A percentile compares a stretch with the other conserved stretches of the same genome.
Evolutionary conservation across 192 early-diverging fungal genomes (phyloP).

Genomic region (Umbelopsis vinacea): DNA sequence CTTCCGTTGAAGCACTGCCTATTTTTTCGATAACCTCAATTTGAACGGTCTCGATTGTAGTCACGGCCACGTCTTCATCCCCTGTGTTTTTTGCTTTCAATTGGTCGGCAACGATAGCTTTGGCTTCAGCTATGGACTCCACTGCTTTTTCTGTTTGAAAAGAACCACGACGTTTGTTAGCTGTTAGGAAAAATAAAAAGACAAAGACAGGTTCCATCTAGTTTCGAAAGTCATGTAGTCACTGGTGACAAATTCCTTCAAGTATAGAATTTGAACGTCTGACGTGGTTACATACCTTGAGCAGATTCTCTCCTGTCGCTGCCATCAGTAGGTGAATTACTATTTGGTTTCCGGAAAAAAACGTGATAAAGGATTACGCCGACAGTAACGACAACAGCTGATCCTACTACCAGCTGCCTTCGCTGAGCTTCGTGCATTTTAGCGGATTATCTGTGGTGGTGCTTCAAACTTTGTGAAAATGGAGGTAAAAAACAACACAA

Average conservation of each 20-base stretch:
- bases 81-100: neutral
- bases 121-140: neutral
- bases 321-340: neutral
- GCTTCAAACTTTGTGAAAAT: neutral
- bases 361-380: slow-evolving; percentile 16
- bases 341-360: slow-evolving; percentile 8
- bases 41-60: neutral
- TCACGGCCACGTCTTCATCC: neutral
- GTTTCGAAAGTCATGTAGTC: too few relatives aligned
- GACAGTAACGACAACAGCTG: slow-evolving; percentile 7
- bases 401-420: slow-evolving; percentile 21
- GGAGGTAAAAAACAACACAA: slow-evolving; percentile 19
- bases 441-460: neutral
- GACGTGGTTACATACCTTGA: slow-evolving; percentile 2
- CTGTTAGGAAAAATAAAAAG: neutral
- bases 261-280: neutral
- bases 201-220: too few relatives aligned
- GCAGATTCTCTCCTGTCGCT: slow-evolving; percentile 7
- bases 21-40: neutral
- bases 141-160: neutral
- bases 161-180: neutral
- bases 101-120: neutral
- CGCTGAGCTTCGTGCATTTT: slow-evolving; percentile 20
- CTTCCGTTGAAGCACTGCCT: neutral
- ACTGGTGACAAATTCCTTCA: too few relatives aligned